Evolutionary conservation across 2,329 filamentous ascomycete genomes (phyloP).

Genomic region (Fusarium subglutinans): DNA sequence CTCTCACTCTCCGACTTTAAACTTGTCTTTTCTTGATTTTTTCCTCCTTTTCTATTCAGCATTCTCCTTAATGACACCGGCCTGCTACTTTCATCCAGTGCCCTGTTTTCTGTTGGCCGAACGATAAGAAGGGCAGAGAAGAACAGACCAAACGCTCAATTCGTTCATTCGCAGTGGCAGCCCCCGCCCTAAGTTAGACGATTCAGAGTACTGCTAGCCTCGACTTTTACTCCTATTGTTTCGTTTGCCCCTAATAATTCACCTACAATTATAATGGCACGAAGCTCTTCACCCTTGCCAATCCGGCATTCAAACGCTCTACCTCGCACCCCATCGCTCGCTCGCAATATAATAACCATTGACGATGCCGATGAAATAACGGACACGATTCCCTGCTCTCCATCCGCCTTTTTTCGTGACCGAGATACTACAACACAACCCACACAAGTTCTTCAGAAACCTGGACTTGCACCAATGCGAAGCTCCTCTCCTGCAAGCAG

Average conservation of each 20-base stretch:
- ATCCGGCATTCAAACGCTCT: conserved; percentile 43
- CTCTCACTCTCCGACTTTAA: neutral
- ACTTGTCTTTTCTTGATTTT: neutral
- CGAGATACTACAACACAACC: conserved; percentile 53
- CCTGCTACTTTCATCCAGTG: conserved; percentile 16
- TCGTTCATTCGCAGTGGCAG: conserved; percentile 1
- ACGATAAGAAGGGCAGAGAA: conserved; percentile 8
- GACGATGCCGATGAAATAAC: conserved; percentile 59
- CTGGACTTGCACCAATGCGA: conserved; percentile 45
- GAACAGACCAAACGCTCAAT: conserved; percentile 9
- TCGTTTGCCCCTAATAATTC: conserved; percentile 11
- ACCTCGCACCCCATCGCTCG: conserved; percentile 42
- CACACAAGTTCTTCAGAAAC: conserved; percentile 57
- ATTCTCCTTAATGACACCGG: neutral
- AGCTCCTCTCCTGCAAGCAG: conserved; percentile 58
- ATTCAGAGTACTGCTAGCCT: conserved; percentile 10
- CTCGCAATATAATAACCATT: conserved; percentile 34
- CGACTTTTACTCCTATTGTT: conserved; percentile 9
- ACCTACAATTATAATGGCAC: conserved; percentile 40
- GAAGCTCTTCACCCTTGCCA: conserved; percentile 45
- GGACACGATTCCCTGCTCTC: conserved; percentile 58
- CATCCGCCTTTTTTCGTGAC: conserved; percentile 48
- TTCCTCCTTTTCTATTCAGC: neutral
- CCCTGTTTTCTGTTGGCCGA: conserved; percentile 23
- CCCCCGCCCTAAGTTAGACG: conserved; percentile 15